These are phyloP conservation scores for Calycina marina DNA, from an alignment of 2,329 filamentous ascomycete genomes.

Conservation along the genomic window DNA sequence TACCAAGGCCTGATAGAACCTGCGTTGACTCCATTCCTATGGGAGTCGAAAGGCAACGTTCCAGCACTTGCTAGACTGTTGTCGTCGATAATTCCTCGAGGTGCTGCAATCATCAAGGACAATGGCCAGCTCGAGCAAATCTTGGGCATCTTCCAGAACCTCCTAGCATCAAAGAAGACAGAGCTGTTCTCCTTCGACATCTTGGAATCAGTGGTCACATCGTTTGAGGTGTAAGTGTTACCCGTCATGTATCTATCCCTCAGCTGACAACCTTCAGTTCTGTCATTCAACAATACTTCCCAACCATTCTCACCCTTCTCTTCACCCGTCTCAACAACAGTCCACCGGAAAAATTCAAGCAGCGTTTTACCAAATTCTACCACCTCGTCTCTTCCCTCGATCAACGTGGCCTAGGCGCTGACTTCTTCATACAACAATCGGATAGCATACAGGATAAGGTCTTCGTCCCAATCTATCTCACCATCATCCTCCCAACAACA, in stretches of 20 bases:
- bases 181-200: constrained; percentile 83
- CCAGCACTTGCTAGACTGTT: constrained; percentile 80
- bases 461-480: constrained; percentile 75
- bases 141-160: constrained; percentile 89
- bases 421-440: constrained; percentile 80
- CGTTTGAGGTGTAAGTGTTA: constrained; percentile 50
- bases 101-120: constrained; percentile 54
- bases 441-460: constrained; percentile 67
- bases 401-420: constrained; percentile 67
- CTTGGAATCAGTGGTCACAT: constrained; percentile 62
- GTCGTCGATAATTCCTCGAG: constrained; percentile 68
- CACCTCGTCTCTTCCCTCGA: constrained; percentile 69
- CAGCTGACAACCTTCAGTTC: constrained; percentile 29
- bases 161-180: constrained; percentile 52
- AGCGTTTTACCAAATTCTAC: constrained; percentile 86
- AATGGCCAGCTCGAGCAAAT: constrained; percentile 76
- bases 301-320: constrained; percentile 61
- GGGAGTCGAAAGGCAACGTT: constrained; percentile 87
- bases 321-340: constrained; percentile 52
- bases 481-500: constrained; percentile 75
- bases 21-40: constrained; percentile 66
- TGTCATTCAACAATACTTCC: constrained; percentile 40
- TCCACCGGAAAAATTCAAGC: constrained; percentile 63
- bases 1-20: constrained; percentile 69
- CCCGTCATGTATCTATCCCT: not conserved